phyloP scores from a whole-genome alignment of 1,284 basidiomycete genomes.

The Lentinula novae-zelandiae region DNA sequence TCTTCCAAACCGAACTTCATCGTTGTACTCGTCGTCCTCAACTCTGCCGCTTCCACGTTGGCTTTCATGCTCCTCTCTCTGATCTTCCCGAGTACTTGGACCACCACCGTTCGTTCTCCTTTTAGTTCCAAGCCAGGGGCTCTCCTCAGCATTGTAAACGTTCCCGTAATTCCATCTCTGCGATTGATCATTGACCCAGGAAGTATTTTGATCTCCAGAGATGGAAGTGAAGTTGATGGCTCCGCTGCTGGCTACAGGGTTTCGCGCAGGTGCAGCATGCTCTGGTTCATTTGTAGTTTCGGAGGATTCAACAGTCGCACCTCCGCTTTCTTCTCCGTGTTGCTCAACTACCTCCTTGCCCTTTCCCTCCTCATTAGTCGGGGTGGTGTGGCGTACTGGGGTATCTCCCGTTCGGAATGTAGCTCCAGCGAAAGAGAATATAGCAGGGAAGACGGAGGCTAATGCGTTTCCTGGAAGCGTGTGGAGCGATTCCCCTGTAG shows the following conservation, averaged over 20 bases:
- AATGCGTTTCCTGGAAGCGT: not conserved
- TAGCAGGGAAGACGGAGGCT: not conserved
- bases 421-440: conserved; percentile 4
- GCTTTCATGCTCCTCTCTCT: too few relatives aligned
- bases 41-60: too few relatives aligned
- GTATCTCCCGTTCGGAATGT: not conserved
- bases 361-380: not conserved
- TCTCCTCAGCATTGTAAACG: not conserved
- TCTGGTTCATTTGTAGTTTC: not conserved
- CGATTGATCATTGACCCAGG: not conserved
- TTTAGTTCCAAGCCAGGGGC: not conserved
- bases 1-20: not conserved
- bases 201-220: not conserved
- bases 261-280: not conserved
- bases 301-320: not conserved
- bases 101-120: not conserved
- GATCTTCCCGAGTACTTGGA: too few relatives aligned
- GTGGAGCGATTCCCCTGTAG: not conserved
- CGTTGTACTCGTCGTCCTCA: too few relatives aligned
- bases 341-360: not conserved
- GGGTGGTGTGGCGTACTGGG: not conserved
- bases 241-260: not conserved
- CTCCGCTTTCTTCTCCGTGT: not conserved
- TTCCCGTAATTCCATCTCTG: conserved; percentile 2
- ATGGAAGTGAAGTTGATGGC: not conserved